Conservation (phyloP, 1,284 basidiomycete species). For the Moesziomyces parantarcticus region DNA sequence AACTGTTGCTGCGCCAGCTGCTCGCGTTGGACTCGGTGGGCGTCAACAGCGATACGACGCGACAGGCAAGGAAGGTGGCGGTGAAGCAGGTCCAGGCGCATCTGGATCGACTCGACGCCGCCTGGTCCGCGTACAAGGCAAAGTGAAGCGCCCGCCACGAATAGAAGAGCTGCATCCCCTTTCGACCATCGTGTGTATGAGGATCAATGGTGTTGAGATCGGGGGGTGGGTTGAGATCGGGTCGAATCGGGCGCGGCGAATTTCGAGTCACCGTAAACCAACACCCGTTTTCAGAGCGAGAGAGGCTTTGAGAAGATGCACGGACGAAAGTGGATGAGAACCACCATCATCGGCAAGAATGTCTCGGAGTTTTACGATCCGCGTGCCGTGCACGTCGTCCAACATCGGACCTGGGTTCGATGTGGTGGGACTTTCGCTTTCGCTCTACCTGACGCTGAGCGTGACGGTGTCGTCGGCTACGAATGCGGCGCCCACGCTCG, state of each 20-base stretch:
- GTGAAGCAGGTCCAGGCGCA: conserved; percentile 63
- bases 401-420: conserved; percentile 99
- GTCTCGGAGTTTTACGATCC: conserved; percentile 73
- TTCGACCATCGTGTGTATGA: too few relatives aligned
- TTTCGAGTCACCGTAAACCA: too few relatives aligned
- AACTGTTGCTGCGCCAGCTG: conserved; percentile 60
- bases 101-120: conserved; percentile 63
- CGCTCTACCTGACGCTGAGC: conserved; percentile 82
- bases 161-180: too few relatives aligned
- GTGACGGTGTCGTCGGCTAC: conserved; percentile 70
- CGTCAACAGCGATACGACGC: conserved; percentile 55
- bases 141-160: background rate
- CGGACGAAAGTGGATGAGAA: background rate
- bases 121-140: conserved; percentile 48
- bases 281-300: too few relatives aligned
- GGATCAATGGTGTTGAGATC: too few relatives aligned
- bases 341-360: conserved; percentile 6
- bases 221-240: too few relatives aligned
- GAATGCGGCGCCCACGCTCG: conserved; percentile 73
- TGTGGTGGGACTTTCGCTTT: conserved; percentile 95
- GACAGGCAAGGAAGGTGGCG: conserved; percentile 58
- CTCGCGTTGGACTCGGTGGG: conserved; percentile 59
- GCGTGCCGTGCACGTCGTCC: conserved; percentile 93
- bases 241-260: too few relatives aligned
- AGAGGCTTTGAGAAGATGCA: too few relatives aligned